Conservation (phyloP, 441 rosid species). For the Pelargonium fulgidum region DNA sequence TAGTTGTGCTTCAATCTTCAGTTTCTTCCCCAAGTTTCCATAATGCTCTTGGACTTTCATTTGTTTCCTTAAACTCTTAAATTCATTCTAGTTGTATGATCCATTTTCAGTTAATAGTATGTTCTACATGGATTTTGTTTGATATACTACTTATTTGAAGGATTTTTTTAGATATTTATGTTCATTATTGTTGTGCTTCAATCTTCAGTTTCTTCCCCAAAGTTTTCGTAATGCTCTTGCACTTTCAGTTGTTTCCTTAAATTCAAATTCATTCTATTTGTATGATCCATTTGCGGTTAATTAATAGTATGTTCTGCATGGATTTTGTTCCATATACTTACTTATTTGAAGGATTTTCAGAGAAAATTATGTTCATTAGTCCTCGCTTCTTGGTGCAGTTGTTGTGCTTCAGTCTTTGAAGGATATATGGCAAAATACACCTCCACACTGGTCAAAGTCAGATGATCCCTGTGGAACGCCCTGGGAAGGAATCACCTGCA, state of each 20-base stretch:
- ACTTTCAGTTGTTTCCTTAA: no score
- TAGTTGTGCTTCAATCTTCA: slow-evolving; percentile 55
- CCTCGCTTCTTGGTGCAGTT: slow-evolving; percentile 29
- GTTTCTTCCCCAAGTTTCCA: no score
- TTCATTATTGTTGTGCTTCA: slow-evolving; percentile 44
- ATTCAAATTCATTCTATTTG: no score
- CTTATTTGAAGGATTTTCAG: background rate
- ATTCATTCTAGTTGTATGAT: no score
- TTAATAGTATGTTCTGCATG: background rate
- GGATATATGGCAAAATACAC: slow-evolving; percentile 62
- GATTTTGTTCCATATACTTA: background rate
- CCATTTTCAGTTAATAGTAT: no score
- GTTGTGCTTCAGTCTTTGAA: slow-evolving; percentile 69
- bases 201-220: slow-evolving; percentile 22
- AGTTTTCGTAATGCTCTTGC: no score
- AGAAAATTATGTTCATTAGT: background rate
- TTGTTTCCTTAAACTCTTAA: no score
- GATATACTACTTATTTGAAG: background rate
- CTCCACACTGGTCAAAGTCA: slow-evolving; percentile 62
- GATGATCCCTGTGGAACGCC: slow-evolving; percentile 76
- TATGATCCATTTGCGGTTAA: no score
- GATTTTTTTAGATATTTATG: background rate
- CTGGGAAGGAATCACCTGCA: slow-evolving; percentile 87
- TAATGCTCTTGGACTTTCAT: no score
- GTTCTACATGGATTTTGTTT: background rate